These are phyloP conservation scores for Kentomonas sorsogonicus DNA, from an alignment of 208 protist genomes.

Conservation along the genomic window DNA sequence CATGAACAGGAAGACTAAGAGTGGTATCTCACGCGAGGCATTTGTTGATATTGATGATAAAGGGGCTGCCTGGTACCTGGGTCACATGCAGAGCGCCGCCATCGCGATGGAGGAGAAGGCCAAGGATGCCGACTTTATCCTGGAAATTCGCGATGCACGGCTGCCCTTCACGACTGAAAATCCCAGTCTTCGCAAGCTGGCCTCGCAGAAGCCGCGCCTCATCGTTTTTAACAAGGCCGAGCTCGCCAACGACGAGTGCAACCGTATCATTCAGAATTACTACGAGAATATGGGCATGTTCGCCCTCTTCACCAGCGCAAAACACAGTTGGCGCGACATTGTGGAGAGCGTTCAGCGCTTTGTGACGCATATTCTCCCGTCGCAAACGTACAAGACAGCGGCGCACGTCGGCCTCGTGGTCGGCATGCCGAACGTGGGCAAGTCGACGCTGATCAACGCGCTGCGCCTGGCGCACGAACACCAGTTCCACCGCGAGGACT, in stretches of 20 bases:
- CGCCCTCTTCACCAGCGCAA: constrained; percentile 78
- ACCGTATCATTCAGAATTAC: constrained; percentile 68
- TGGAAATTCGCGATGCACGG: constrained; percentile 91
- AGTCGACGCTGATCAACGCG: constrained; percentile 93
- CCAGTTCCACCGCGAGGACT: constrained; percentile 87
- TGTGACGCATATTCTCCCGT: constrained; percentile 61
- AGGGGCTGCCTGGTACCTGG: constrained; percentile 84
- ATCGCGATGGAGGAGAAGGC: constrained; percentile 59
- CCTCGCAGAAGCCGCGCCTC: constrained; percentile 52
- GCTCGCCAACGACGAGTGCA: constrained; percentile 82
- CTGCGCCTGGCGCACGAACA: constrained; percentile 87
- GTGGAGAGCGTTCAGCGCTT: constrained; percentile 79
- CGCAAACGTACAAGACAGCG: constrained; percentile 55
- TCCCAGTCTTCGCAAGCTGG: constrained; percentile 61
- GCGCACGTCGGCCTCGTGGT: constrained; percentile 86
- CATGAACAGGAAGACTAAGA: constrained; percentile 55
- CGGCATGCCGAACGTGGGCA: constrained; percentile 94
- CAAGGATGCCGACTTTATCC: constrained; percentile 82
- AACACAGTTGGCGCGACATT: constrained; percentile 68
- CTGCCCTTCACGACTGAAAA: constrained; percentile 88
- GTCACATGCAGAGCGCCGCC: constrained; percentile 77
- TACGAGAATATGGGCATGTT: constrained; percentile 68
- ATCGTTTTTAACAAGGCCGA: constrained; percentile 93
- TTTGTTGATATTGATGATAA: constrained; percentile 87
- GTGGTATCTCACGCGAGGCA: constrained; percentile 69